phyloP scores from a whole-genome alignment of 306 rosid species.

The Cicer judaicum region DNA sequence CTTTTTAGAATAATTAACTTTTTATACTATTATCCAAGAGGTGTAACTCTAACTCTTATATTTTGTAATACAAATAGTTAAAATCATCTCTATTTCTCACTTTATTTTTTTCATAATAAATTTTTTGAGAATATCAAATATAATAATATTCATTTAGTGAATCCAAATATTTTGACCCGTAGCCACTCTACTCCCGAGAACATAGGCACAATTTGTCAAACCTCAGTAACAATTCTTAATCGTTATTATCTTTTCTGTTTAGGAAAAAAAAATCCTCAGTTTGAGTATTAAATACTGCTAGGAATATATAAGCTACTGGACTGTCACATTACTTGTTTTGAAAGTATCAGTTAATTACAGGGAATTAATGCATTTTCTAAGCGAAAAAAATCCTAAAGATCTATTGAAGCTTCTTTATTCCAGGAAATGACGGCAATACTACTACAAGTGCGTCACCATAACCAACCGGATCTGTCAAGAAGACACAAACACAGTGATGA shows the following conservation, averaged over 20 bases:
- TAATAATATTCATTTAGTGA: too few relatives aligned
- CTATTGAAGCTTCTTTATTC: constrained; percentile 87
- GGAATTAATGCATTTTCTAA: background rate
- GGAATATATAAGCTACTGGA: background rate
- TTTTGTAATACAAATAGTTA: too few relatives aligned
- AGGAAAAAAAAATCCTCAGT: background rate
- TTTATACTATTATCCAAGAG: too few relatives aligned
- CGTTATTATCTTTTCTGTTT: background rate
- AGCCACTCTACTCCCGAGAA: too few relatives aligned
- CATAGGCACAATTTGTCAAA: too few relatives aligned
- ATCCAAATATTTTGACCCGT: too few relatives aligned
- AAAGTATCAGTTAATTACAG: constrained; percentile 25
- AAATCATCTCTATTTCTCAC: too few relatives aligned
- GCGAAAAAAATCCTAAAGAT: background rate
- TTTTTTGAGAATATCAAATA: too few relatives aligned
- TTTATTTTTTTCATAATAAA: too few relatives aligned
- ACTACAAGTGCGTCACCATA: constrained; percentile 86
- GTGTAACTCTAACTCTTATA: too few relatives aligned
- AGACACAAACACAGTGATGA: background rate
- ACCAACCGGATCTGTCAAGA: constrained; percentile 79
- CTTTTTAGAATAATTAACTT: too few relatives aligned
- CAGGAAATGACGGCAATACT: constrained; percentile 87
- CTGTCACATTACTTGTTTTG: background rate
- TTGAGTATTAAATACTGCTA: background rate
- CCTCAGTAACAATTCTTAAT: too few relatives aligned